Evolutionary conservation across 2,329 filamentous ascomycete species (phyloP).

Genomic region (Fonsecaea multimorphosa): DNA sequence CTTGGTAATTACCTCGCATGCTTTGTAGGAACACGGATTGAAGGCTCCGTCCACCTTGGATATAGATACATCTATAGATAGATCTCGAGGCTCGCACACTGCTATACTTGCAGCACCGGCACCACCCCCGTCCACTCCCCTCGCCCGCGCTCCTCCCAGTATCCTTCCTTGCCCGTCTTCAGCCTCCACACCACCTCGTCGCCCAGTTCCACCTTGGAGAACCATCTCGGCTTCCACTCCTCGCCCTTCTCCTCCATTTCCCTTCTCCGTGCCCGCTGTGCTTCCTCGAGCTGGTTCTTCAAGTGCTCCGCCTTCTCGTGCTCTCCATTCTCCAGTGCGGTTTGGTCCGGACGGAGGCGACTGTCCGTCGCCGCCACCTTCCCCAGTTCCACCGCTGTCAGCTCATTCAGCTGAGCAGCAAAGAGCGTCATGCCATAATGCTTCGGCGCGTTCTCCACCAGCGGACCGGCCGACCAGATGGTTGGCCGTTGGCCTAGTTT

Average conservation of each 20-base stretch:
- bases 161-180: conserved; percentile 80
- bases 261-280: conserved; percentile 75
- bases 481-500: conserved; percentile 64
- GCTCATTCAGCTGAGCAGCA: conserved; percentile 83
- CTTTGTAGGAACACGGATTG: not conserved
- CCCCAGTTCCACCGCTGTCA: conserved; percentile 77
- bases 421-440: conserved; percentile 90
- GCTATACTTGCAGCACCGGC: conserved; percentile 58
- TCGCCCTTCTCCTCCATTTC: conserved; percentile 77
- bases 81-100: too few species aligned
- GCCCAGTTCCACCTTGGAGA: conserved; percentile 67
- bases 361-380: conserved; percentile 82
- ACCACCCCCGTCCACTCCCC: conserved; percentile 69
- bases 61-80: not conserved
- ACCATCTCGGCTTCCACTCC: conserved; percentile 80
- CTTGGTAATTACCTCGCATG: too few species aligned
- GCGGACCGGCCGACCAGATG: conserved; percentile 77
- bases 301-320: conserved; percentile 82
- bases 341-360: conserved; percentile 84
- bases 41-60: not conserved
- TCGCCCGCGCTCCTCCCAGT: conserved; percentile 84
- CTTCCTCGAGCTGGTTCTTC: conserved; percentile 85
- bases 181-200: conserved; percentile 72
- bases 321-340: conserved; percentile 79
- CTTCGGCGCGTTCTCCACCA: conserved; percentile 78